These are phyloP conservation scores for Mariannaea sp. DNA, from an alignment of 2,329 filamentous ascomycete species.

Conservation along the genomic window DNA sequence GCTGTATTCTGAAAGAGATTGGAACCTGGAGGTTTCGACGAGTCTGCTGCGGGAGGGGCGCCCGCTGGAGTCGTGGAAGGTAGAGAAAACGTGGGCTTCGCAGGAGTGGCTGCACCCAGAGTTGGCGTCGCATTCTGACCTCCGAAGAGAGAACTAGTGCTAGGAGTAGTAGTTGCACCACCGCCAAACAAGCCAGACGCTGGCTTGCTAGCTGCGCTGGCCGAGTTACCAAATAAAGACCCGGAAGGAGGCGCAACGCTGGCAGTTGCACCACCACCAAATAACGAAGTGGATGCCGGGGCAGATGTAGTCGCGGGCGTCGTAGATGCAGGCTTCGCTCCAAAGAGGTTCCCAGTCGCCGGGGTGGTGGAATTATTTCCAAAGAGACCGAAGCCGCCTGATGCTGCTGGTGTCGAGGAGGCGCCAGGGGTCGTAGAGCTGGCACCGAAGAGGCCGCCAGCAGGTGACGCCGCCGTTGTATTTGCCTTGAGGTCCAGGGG, in stretches of 20 bases:
- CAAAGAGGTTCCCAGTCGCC: slow-evolving; percentile 35
- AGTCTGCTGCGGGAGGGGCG: slow-evolving; percentile 52
- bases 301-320: slow-evolving; percentile 33
- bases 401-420: slow-evolving; percentile 25
- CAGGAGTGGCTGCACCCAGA: slow-evolving; percentile 43
- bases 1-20: slow-evolving; percentile 34
- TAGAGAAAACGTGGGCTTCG: slow-evolving; percentile 54
- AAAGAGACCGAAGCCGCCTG: slow-evolving; percentile 31
- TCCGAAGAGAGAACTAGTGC: slow-evolving; percentile 32
- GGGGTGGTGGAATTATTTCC: slow-evolving; percentile 33
- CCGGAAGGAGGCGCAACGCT: slow-evolving; percentile 37
- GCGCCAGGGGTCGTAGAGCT: slow-evolving; percentile 33
- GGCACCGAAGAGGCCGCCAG: slow-evolving; percentile 37
- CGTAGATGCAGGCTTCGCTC: slow-evolving; percentile 33
- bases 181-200: slow-evolving; percentile 36
- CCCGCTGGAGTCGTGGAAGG: slow-evolving; percentile 61
- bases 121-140: slow-evolving; percentile 34
- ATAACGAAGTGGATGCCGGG: slow-evolving; percentile 36
- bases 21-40: slow-evolving; percentile 36
- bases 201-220: slow-evolving; percentile 27
- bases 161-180: slow-evolving; percentile 33
- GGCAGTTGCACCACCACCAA: slow-evolving; percentile 37
- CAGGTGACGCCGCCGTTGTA: slow-evolving; percentile 46
- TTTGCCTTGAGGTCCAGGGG: slow-evolving; percentile 41
- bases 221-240: slow-evolving; percentile 32